Base-by-base conservation (phyloP, 2,329 filamentous ascomycete species). In the Colletotrichum falcatum region DNA sequence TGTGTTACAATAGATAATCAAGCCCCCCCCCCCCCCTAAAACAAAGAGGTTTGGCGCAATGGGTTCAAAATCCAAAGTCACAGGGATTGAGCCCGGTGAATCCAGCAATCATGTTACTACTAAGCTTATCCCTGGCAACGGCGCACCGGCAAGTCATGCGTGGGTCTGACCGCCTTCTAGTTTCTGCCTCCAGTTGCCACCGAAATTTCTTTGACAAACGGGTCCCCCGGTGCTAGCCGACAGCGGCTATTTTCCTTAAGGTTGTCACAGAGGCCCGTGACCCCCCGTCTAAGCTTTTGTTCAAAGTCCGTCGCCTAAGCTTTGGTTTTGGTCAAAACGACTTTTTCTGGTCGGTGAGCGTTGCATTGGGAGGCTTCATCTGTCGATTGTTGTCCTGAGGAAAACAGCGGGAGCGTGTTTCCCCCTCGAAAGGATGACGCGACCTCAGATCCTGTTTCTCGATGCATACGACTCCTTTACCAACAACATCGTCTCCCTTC, bases 381-480 rank as follows among this genome's bases (percentile, higher is more conserved):
- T 49, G 30, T 33, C 46, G 23, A 30, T 54, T 46, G 56, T 58
- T 56, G 56, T 46, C 23, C 20, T 37, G 26, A 18, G 16, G 20
- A 23, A 28, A 53, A 60, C 53, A 59, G 35, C n/a, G 39, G 59
- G 5, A 51, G 62, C 42, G 58, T 26, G n/a, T 12, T 44, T 51
- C 51, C 61, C 14, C 16, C 12, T 44, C 23, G 35, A 18, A 55
- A 71, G 68, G 58, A 80, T 80, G 79, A 73, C 68, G 61, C 76
- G 75, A 51, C 77, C 78, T 73, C 84, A 84, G 71, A 92, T 98
- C 72, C 89, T 98, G 73, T 97, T 97, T 82, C 86, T 99, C 74
- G 96, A 98, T 80, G 95, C 95, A 72, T 97, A 97, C 81, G 96
- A 99, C 83, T 98, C 95, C 51, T 99, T 98, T 82, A 94, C 94